phyloP scores from a whole-genome alignment of 306 rosid genomes.

The Castanea sativa region DNA sequence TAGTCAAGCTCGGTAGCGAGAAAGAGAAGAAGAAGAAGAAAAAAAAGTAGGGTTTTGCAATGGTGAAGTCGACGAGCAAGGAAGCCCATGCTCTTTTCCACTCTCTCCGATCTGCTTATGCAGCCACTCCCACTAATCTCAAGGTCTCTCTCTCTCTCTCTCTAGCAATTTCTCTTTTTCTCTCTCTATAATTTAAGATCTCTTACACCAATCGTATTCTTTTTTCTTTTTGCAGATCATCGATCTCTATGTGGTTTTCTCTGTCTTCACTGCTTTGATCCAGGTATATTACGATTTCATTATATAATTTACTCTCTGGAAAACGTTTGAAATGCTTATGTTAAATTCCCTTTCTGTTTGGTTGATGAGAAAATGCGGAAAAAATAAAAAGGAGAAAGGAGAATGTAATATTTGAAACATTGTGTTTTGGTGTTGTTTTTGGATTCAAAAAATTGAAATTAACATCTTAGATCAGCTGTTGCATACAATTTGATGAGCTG shows the following conservation, averaged over 20 bases:
- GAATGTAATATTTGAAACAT: background rate
- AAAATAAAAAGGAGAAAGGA: background rate
- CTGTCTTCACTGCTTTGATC: slow-evolving; percentile 73
- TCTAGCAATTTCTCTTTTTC: background rate
- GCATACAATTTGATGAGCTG: too few relatives aligned
- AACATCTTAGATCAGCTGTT: too few relatives aligned
- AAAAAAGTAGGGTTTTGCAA: slow-evolving; percentile 10
- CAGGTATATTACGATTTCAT: slow-evolving; percentile 47
- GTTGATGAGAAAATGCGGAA: background rate
- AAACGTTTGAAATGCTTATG: too few relatives aligned
- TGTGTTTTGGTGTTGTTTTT: background rate
- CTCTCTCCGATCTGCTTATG: slow-evolving; percentile 73
- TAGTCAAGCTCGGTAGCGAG: background rate
- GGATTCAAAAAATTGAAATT: too few relatives aligned
- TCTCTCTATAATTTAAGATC: background rate
- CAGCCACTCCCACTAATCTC: slow-evolving; percentile 72
- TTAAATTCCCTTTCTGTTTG: background rate
- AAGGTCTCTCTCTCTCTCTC: slow-evolving; percentile 45
- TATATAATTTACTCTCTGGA: background rate
- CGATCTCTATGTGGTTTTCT: slow-evolving; percentile 73
- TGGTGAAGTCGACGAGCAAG: slow-evolving; percentile 47
- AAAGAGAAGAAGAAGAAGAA: background rate
- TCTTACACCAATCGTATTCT: background rate
- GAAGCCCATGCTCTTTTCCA: slow-evolving; percentile 67
- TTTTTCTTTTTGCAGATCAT: slow-evolving; percentile 51